Conservation (phyloP, 306 rosid species). For the Calophaca sinica region DNA sequence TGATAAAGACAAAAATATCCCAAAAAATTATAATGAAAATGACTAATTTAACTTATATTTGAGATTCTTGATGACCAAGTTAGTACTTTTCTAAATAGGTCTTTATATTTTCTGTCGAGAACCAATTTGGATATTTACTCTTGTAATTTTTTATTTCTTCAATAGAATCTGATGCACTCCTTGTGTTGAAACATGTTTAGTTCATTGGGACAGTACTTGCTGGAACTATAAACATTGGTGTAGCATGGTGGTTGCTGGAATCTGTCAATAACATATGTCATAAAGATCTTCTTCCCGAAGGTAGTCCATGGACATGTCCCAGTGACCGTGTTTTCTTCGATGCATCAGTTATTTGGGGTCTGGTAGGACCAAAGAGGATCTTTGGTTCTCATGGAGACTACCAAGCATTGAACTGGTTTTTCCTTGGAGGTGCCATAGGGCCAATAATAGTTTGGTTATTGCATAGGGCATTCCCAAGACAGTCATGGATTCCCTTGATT, state of each 20-base stretch:
- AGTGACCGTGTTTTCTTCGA: slow-evolving; percentile 72
- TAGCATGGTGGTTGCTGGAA: slow-evolving; percentile 69
- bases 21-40: too few species aligned
- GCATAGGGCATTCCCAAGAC: slow-evolving; percentile 67
- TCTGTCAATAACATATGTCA: slow-evolving; percentile 56
- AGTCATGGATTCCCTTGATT: slow-evolving; percentile 74
- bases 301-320: slow-evolving; percentile 87
- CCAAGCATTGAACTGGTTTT: slow-evolving; percentile 75
- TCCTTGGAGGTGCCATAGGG: slow-evolving; percentile 73
- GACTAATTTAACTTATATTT: too few species aligned
- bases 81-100: too few species aligned
- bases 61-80: too few species aligned
- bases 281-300: slow-evolving; percentile 53
- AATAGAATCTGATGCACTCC: slow-evolving; percentile 5
- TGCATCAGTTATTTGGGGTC: slow-evolving; percentile 84
- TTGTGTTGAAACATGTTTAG: slow-evolving; percentile 40
- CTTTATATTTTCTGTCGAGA: too few species aligned
- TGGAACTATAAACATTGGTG: slow-evolving; percentile 67
- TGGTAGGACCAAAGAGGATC: slow-evolving; percentile 70
- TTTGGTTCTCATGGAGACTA: slow-evolving; percentile 70
- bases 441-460: slow-evolving; percentile 67
- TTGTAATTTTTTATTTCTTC: not conserved
- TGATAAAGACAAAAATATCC: too few species aligned
- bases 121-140: too few species aligned
- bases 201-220: slow-evolving; percentile 68